Evolutionary conservation across 345 rosid genomes (phyloP).

Genomic region (Hirschfeldia incana): DNA sequence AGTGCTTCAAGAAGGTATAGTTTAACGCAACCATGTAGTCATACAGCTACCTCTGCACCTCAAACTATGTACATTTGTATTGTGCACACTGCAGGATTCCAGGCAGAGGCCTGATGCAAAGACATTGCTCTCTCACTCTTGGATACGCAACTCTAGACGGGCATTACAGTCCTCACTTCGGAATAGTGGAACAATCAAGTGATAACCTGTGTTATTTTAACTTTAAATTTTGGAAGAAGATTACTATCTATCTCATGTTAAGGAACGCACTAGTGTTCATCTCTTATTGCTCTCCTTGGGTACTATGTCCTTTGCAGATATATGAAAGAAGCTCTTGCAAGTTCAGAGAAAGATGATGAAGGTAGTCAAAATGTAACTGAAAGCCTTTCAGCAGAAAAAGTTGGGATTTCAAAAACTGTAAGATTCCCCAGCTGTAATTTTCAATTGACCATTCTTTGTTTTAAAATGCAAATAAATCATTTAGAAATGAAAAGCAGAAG

Average conservation of each 20-base stretch:
- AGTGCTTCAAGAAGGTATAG: constrained; percentile 96
- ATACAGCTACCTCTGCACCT: neutral
- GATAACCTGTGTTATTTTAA: constrained; percentile 15
- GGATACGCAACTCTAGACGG: constrained; percentile 89
- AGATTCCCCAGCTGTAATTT: constrained; percentile 34
- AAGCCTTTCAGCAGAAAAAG: constrained; percentile 51
- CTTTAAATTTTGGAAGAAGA: neutral
- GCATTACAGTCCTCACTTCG: constrained; percentile 89
- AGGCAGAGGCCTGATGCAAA: constrained; percentile 99
- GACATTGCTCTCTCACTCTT: constrained; percentile 96
- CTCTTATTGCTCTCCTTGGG: neutral
- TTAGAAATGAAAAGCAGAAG: constrained; percentile 12
- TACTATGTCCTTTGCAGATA: constrained; percentile 49
- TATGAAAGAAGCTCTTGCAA: constrained; percentile 48
- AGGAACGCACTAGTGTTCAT: neutral
- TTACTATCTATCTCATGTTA: neutral
- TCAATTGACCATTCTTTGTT: constrained; percentile 1
- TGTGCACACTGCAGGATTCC: constrained; percentile 70
- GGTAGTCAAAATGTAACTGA: constrained; percentile 53
- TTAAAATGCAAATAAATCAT: neutral
- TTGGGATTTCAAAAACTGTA: constrained; percentile 54
- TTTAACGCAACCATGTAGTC: neutral
- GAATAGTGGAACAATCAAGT: constrained; percentile 83
- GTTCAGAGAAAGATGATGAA: constrained; percentile 54
- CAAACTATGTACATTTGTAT: constrained; percentile 9